Conservation (phyloP, 2,329 filamentous ascomycete genomes). For the Dactylonectria macrodidyma region DNA sequence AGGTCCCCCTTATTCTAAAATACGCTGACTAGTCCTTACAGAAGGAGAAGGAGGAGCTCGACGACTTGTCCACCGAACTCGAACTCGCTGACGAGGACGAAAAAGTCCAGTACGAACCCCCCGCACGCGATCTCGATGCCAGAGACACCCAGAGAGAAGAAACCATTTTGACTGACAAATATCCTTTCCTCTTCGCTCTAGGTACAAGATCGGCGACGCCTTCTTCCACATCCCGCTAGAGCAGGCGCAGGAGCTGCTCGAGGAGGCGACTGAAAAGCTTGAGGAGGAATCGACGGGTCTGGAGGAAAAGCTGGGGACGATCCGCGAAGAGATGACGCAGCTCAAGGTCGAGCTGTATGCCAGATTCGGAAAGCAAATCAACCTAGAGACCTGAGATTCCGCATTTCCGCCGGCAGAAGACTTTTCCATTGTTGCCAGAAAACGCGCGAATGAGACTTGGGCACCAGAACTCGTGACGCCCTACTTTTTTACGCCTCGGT, state of each 20-base stretch:
- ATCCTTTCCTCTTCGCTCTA: conserved; percentile 55
- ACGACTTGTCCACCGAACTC: conserved; percentile 91
- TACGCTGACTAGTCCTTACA: conserved; percentile 57
- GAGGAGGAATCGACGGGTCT: conserved; percentile 82
- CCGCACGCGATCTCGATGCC: neutral
- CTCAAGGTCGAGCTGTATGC: conserved; percentile 95
- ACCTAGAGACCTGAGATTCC: conserved; percentile 82
- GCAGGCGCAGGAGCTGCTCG: conserved; percentile 89
- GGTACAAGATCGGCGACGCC: conserved; percentile 96
- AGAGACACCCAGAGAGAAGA: neutral
- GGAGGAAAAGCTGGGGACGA: conserved; percentile 81
- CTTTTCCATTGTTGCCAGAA: conserved; percentile 37
- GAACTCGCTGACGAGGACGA: conserved; percentile 97
- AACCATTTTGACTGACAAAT: conserved; percentile 1
- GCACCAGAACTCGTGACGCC: conserved; percentile 39
- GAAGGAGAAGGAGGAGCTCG: conserved; percentile 99
- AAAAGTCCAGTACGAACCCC: conserved; percentile 81
- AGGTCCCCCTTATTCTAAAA: too few relatives aligned
- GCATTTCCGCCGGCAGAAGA: conserved; percentile 37
- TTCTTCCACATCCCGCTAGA: conserved; percentile 90
- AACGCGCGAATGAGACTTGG: conserved; percentile 28
- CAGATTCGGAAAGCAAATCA: conserved; percentile 96
- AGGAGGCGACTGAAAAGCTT: conserved; percentile 78
- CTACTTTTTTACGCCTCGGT: conserved; percentile 17
- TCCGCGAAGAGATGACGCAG: conserved; percentile 89